Percentiles rank a stretch among this genome's conserved stretches.
Conservation (phyloP, 306 rosid genomes). For the Fragaria iinumae region DNA sequence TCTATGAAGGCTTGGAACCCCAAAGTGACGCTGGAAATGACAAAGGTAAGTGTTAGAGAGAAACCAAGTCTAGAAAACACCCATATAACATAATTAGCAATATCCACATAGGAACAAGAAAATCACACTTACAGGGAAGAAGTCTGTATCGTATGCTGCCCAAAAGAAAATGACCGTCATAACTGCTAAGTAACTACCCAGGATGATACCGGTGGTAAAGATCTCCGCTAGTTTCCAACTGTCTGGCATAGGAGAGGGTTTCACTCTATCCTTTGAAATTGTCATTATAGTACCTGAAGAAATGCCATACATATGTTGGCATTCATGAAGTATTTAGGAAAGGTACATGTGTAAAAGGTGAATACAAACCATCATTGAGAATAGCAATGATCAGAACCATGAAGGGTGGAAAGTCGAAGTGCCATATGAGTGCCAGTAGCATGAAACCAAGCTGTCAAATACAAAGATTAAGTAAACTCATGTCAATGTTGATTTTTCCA, state of each 20-base stretch:
- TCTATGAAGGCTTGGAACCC: slow-evolving; percentile 65
- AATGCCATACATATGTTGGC: slow-evolving; percentile 8
- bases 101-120: neutral
- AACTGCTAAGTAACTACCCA: slow-evolving; percentile 83
- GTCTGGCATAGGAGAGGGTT: slow-evolving; percentile 85
- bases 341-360: neutral
- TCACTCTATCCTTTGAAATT: slow-evolving; percentile 85
- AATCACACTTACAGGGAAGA: slow-evolving; percentile 64
- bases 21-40: slow-evolving; percentile 55
- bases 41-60: slow-evolving; percentile 3
- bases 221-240: slow-evolving; percentile 89
- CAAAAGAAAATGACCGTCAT: slow-evolving; percentile 92
- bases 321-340: neutral
- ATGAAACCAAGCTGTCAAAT: slow-evolving; percentile 80
- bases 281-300: slow-evolving; percentile 80
- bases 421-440: slow-evolving; percentile 82
- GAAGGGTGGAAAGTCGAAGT: slow-evolving; percentile 91
- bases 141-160: slow-evolving; percentile 70
- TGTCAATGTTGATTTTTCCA: neutral
- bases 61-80: neutral
- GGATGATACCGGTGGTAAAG: slow-evolving; percentile 69
- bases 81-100: neutral
- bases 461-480: slow-evolving; percentile 20
- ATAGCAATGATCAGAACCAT: slow-evolving; percentile 88
- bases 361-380: slow-evolving; percentile 71